Conservation (phyloP, 257 asterid species). For the Solanum paucissectum region DNA sequence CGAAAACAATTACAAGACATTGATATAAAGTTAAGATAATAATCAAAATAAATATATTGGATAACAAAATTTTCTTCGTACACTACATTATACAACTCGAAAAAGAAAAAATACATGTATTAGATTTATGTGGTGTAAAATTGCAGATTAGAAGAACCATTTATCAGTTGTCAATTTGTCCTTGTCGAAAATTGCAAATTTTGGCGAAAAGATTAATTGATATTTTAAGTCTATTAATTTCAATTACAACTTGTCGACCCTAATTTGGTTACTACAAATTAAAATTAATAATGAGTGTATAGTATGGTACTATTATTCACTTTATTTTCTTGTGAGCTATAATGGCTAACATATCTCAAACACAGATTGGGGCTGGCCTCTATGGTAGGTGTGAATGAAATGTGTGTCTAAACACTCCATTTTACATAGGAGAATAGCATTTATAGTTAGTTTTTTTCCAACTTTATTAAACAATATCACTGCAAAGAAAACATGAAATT, state of each 20-base stretch:
- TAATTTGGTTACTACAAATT: not conserved
- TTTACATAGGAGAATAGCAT: not conserved
- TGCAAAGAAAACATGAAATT: too few relatives aligned
- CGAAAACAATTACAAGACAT: too few relatives aligned
- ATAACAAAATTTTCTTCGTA: not conserved
- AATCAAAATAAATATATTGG: not conserved
- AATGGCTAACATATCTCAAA: not conserved
- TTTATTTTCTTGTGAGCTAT: slow-evolving; percentile 2
- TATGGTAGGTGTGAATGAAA: not conserved
- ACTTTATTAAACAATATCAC: not conserved
- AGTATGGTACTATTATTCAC: not conserved
- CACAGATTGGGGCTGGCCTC: not conserved
- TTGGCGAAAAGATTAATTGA: not conserved
- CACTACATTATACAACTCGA: not conserved
- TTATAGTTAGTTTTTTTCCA: not conserved
- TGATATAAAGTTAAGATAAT: not conserved
- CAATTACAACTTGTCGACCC: not conserved
- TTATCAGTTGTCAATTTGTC: not conserved
- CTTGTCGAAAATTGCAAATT: not conserved
- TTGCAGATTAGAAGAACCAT: not conserved
- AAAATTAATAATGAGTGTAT: not conserved
- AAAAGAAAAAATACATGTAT: too few relatives aligned
- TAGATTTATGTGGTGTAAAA: not conserved
- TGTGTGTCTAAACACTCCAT: not conserved
- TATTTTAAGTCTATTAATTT: not conserved